Conservation (phyloP, 2,329 filamentous ascomycete genomes). For the Penicillium sp. region DNA sequence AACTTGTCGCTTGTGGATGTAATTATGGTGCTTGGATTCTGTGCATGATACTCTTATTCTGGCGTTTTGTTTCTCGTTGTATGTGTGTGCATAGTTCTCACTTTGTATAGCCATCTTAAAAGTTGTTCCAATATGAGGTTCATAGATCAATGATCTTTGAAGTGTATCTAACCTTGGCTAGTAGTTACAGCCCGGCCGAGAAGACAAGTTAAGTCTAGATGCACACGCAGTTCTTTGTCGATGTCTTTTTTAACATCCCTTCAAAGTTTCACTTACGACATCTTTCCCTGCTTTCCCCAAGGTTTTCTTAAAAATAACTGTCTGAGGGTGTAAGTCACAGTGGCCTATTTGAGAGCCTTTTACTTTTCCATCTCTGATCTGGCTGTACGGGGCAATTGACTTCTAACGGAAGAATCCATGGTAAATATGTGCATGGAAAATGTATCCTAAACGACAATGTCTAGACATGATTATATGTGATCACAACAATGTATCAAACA, state of each 20-base stretch:
- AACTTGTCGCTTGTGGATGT: constrained; percentile 85
- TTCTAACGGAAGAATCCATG: neutral
- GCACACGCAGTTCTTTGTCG: too few relatives aligned
- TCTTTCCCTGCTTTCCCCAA: too few relatives aligned
- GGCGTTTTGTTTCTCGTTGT: constrained; percentile 13
- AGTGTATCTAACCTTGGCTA: neutral
- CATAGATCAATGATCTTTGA: neutral
- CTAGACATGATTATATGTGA: neutral
- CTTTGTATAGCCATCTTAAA: constrained; percentile 34
- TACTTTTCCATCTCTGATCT: too few relatives aligned
- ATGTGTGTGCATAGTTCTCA: constrained; percentile 18
- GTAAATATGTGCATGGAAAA: neutral
- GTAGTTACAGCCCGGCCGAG: neutral
- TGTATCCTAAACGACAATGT: neutral
- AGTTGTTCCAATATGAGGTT: constrained; percentile 18
- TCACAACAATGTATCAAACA: constrained; percentile 16
- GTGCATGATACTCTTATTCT: constrained; percentile 23
- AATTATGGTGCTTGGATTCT: constrained; percentile 22
- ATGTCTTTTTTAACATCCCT: too few relatives aligned
- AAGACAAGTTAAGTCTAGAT: too few relatives aligned
- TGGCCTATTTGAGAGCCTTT: too few relatives aligned
- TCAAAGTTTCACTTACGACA: too few relatives aligned
- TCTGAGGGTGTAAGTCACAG: too few relatives aligned
- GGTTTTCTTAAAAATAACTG: too few relatives aligned
- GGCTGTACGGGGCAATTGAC: neutral